These are phyloP conservation scores for Epichloe brachyelytri DNA, from an alignment of 2,329 filamentous ascomycete species.

Conservation along the genomic window DNA sequence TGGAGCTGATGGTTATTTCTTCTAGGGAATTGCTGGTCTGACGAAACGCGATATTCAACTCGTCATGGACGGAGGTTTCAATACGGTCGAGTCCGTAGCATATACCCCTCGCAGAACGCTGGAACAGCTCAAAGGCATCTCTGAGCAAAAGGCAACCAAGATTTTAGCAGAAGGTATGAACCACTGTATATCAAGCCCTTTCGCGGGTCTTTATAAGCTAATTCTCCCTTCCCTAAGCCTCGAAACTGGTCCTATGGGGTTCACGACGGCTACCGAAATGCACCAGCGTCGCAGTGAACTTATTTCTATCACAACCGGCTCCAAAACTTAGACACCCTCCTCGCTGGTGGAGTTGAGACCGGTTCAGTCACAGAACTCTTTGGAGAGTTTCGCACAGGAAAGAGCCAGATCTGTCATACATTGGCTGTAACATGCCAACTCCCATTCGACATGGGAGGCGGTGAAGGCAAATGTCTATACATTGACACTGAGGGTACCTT, in stretches of 20 bases:
- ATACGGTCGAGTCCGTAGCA: constrained; percentile 90
- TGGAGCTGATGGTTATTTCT: background rate
- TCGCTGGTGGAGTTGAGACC: constrained; percentile 91
- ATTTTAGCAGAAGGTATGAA: constrained; percentile 70
- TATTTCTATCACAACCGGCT: constrained; percentile 95
- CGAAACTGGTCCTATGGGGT: constrained; percentile 95
- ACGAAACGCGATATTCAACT: constrained; percentile 95
- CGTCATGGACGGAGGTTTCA: constrained; percentile 80
- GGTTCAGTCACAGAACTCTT: constrained; percentile 98
- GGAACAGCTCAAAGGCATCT: constrained; percentile 96
- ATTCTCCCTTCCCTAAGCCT: constrained; percentile 47
- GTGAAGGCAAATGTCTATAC: constrained; percentile 95
- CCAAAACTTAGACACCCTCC: constrained; percentile 92
- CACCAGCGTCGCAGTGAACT: constrained; percentile 91
- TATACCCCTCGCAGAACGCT: constrained; percentile 76
- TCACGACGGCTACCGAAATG: constrained; percentile 98
- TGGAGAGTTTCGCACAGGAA: constrained; percentile 94
- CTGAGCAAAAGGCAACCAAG: constrained; percentile 89
- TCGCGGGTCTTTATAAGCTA: constrained; percentile 1
- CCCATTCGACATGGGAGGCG: constrained; percentile 97
- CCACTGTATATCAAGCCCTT: background rate
- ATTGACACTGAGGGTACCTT: constrained; percentile 99
- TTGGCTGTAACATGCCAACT: constrained; percentile 96
- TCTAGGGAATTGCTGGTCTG: constrained; percentile 69
- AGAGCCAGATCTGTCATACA: constrained; percentile 97